These are phyloP conservation scores for Cytospora chrysosperma DNA, from an alignment of 2,329 filamentous ascomycete species.

Conservation along the genomic window DNA sequence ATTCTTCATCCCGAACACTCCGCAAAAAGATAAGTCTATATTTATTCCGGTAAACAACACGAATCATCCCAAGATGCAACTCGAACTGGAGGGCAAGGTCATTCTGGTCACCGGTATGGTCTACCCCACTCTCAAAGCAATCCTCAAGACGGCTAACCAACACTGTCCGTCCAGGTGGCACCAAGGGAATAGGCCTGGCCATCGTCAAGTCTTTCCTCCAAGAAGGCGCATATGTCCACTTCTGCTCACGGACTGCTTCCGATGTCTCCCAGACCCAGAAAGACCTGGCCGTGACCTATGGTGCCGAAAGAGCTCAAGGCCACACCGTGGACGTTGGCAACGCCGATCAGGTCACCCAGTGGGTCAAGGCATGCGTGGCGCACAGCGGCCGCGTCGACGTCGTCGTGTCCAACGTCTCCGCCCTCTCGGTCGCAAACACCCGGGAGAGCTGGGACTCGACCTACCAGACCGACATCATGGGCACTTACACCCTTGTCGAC, in stretches of 20 bases:
- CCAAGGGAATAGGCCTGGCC: conserved; percentile 25
- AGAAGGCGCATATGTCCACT: conserved; percentile 27
- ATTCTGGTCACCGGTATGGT: conserved; percentile 35
- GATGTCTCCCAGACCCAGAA: conserved; percentile 19
- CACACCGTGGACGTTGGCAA: conserved; percentile 23
- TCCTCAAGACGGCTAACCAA: not conserved
- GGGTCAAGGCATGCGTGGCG: conserved; percentile 20
- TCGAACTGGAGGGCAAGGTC: conserved; percentile 36
- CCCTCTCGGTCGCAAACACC: conserved; percentile 32
- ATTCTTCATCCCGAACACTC: not conserved
- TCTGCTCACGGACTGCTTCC: conserved; percentile 26
- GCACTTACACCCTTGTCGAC: conserved; percentile 33
- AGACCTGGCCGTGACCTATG: conserved; percentile 4
- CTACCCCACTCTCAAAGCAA: not conserved
- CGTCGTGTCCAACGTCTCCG: conserved; percentile 29
- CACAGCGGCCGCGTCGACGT: conserved; percentile 24
- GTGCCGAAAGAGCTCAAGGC: conserved; percentile 15
- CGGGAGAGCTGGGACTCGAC: conserved; percentile 29
- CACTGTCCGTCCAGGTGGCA: conserved; percentile 17
- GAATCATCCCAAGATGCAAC: conserved; percentile 31
- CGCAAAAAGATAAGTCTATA: not conserved
- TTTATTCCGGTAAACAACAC: not conserved
- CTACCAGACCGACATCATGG: conserved; percentile 37
- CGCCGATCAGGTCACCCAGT: conserved; percentile 20
- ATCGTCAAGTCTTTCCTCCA: conserved; percentile 26